Evolutionary conservation across 805 yeast species (phyloP).

Genomic region (Myxozyma melibiosi): DNA sequence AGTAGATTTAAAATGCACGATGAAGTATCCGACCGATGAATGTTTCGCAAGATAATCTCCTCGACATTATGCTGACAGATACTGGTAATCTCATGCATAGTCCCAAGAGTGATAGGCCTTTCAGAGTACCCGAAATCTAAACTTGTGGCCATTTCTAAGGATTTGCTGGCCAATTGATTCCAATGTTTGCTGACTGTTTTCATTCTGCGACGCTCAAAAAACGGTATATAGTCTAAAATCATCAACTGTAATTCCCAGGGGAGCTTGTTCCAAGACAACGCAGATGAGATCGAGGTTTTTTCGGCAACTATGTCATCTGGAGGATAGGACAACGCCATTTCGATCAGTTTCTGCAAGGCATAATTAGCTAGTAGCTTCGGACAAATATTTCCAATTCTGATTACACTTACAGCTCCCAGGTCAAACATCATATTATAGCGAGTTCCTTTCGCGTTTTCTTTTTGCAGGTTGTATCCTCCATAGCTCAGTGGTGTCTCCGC

Average conservation of each 20-base stretch:
- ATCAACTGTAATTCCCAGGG: neutral
- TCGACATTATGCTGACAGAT: neutral
- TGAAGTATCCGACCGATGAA: neutral
- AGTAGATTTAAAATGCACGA: neutral
- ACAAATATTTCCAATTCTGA: neutral
- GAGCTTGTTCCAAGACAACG: neutral
- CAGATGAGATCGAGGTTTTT: neutral
- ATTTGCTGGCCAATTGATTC: neutral
- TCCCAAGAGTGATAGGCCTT: neutral
- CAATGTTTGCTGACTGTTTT: neutral
- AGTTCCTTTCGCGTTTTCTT: neutral
- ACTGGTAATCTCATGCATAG: neutral
- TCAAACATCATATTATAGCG: constrained; percentile 2
- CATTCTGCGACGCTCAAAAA: constrained; percentile 4
- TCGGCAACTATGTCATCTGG: constrained; percentile 4
- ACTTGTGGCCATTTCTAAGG: neutral
- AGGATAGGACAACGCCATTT: constrained; percentile 9
- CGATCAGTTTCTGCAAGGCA: neutral
- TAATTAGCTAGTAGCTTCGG: neutral
- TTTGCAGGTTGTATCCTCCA: neutral
- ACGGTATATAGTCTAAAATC: neutral
- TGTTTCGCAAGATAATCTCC: neutral
- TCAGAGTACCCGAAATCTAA: constrained; percentile 5
- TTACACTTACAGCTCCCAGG: constrained; percentile 3
- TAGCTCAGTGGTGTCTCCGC: neutral